Conservation (phyloP, 805 yeast species). For the Wickerhamomyces strasburgensis region DNA sequence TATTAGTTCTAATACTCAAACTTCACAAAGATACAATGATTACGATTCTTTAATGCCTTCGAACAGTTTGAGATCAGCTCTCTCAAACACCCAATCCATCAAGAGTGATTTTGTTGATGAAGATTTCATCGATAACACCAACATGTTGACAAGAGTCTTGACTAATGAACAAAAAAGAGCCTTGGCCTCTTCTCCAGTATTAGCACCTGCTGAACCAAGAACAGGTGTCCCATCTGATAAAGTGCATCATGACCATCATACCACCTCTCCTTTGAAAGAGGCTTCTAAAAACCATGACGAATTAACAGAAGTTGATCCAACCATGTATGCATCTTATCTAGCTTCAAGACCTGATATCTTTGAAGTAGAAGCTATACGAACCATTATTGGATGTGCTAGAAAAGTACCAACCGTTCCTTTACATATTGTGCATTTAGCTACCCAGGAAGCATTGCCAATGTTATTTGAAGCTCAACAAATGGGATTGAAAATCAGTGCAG, state of each 20-base stretch:
- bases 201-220: slow-evolving; percentile 58
- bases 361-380: slow-evolving; percentile 79
- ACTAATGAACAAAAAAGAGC: slow-evolving; percentile 48
- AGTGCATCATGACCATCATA: slow-evolving; percentile 25
- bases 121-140: slow-evolving; percentile 4
- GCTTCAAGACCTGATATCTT: slow-evolving; percentile 86
- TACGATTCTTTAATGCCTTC: slow-evolving; percentile 1
- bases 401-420: slow-evolving; percentile 57
- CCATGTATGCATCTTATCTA: slow-evolving; percentile 23
- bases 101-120: slow-evolving; percentile 3
- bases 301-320: slow-evolving; percentile 30
- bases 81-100: slow-evolving; percentile 6
- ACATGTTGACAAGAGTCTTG: slow-evolving; percentile 21
- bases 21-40: too few species aligned
- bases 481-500: slow-evolving; percentile 69
- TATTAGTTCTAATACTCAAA: too few species aligned
- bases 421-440: slow-evolving; percentile 88
- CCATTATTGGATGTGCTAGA: slow-evolving; percentile 59
- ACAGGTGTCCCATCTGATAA: slow-evolving; percentile 37
- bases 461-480: slow-evolving; percentile 56
- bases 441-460: slow-evolving; percentile 76
- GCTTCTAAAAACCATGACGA: slow-evolving; percentile 38
- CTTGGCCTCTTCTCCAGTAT: slow-evolving; percentile 48
- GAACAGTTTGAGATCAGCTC: slow-evolving; percentile 4
- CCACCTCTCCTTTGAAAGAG: slow-evolving; percentile 35